A percentile compares a stretch with the other conserved stretches of the same genome.
Evolutionary conservation across 345 rosid genomes (phyloP).

Genomic region (Hevea brasiliensis): DNA sequence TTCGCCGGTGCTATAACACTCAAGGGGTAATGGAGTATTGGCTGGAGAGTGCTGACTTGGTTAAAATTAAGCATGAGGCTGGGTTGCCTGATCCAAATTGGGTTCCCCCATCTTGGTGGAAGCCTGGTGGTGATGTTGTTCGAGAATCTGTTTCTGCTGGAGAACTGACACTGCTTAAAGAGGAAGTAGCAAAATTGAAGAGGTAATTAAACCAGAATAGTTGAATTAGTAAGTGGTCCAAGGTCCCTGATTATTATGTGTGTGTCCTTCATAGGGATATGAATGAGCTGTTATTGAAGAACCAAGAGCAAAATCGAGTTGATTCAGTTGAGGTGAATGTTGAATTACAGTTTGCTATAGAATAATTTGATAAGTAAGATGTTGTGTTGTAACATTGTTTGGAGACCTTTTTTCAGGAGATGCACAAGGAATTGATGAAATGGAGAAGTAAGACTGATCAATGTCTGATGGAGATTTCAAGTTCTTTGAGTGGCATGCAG

Average conservation of each 20-base stretch:
- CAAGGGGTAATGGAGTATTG: conserved; percentile 84
- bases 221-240: background rate
- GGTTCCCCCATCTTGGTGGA: conserved; percentile 64
- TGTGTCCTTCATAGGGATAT: conserved; percentile 46
- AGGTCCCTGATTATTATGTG: background rate
- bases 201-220: conserved; percentile 25
- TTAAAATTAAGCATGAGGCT: conserved; percentile 58
- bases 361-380: conserved; percentile 1
- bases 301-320: conserved; percentile 47
- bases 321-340: conserved; percentile 53
- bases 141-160: conserved; percentile 43
- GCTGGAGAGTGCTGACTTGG: conserved; percentile 83
- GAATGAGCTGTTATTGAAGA: conserved; percentile 48
- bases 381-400: conserved; percentile 2
- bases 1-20: conserved; percentile 80
- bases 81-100: conserved; percentile 61
- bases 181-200: conserved; percentile 57
- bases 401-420: conserved; percentile 37
- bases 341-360: conserved; percentile 14
- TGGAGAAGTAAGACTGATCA: conserved; percentile 68
- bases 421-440: conserved; percentile 49
- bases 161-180: conserved; percentile 50
- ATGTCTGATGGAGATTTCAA: conserved; percentile 56
- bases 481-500: conserved; percentile 70
- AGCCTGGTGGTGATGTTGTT: conserved; percentile 33